Base-by-base conservation (phyloP, 805 yeast genomes). In the Metschnikowia vanudenii region DNA sequence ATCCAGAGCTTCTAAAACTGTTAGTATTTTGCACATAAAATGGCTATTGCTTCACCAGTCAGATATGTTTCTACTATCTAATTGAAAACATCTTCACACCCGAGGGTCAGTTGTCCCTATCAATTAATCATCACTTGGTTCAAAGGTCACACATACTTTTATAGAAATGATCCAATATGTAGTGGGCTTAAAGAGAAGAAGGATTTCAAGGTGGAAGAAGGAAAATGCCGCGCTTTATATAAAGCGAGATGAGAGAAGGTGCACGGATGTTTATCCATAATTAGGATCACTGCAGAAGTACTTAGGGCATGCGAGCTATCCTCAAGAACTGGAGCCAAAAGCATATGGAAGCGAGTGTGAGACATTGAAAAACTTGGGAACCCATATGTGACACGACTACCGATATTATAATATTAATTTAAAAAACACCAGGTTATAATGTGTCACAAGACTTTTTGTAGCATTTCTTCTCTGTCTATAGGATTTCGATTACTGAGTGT, bases 51-150 rank as follows among this genome's bases (percentile, higher is more conserved):
- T 29, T 6, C 4, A 34, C 43, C 47, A 28, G 33, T 49, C 53
- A 49, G 53, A 42, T 36, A 43, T 42, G 18, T 36, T 52, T 50
- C 53, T 53, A 53, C 56, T 53, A 53, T 53, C 55, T 51, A 32
- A 35, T 37, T 37, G 46, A 46, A 52, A 52, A 54, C 55, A 41
- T 51, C 55, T 48, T 51, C 56, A 53, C 47, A 33, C 56, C 58
- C 53, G 50, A 37, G 43, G 58, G 54, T 54, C 58, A 53, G 56
- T 54, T 54, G 58, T 54, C 58, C 58, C 58, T 54, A 54, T 54
- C 58, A 50, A 45, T 47, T 29, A 34, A 34, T 54, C 58, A 54
- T 54, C 58, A 51, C 28, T 36, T 40, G 44, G 41, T 44, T n/a
- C 16, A 16, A 14, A 28, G 19, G 24, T 22, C 38, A 22, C 47